Evolutionary conservation across 805 yeast genomes (phyloP), one percentile per base, ranked within the genome.

Genomic region (Henningerozyma blattae): DNA sequence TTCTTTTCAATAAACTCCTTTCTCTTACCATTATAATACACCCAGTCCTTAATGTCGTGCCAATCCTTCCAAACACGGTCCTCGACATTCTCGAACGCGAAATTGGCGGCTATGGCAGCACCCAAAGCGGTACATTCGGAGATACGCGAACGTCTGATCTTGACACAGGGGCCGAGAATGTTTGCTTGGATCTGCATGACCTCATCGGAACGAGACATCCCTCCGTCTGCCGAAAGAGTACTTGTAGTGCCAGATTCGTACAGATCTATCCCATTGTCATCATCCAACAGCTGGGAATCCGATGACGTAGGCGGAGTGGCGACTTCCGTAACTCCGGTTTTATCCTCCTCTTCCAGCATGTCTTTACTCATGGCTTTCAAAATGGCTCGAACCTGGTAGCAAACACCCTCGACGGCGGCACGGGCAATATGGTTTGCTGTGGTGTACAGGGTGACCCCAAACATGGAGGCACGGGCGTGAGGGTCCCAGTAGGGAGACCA

Each of bases 401-500:
- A 87, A 28, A 85, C 89, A 43, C 95, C 95, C 56, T 89, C 96
- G 38, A 87, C 69, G 10, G 95, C 94, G 3, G 96, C 96, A 44
- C 95, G 72, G 8, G 93, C 93, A 50, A 87, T 77, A 60, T 89
- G 96, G 13, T 86, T 74, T 14, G 91, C 77, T n/a, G 79, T 70
- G n/a, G 95, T 80, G 60, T 75, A 85, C 55, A 85, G 94, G 4
- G 95, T 84, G 65, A 87, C 70, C 26, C 97, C 97, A 55, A 86
- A 77, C 30, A 89, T 81, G 22, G 95, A 79, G 32, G 96, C 97
- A 42, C 94, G 74, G 5, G 95, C 85, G 34, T 82, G 83, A 12
- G 87, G 72, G 52, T 83, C 85, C 97, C 97, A 87, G 62, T 87
- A 85, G 15, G 97, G 97, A 3, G 95, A 94, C 59, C 83, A 87